phyloP scores from a whole-genome alignment of 2,329 filamentous ascomycete genomes.

The Metarhizium sp. region DNA sequence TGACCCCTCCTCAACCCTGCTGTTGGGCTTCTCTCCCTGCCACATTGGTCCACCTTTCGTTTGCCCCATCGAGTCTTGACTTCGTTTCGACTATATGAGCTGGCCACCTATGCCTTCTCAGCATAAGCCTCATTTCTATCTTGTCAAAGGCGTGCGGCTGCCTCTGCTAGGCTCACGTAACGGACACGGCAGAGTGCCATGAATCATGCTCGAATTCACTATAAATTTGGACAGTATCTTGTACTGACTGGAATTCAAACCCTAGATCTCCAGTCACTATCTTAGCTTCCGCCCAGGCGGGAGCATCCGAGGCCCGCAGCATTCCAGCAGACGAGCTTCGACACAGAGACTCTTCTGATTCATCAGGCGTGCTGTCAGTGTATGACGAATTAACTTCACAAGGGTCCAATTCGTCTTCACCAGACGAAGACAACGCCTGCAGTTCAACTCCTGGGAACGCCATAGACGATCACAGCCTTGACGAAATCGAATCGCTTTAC shows the following conservation, averaged over 20 bases:
- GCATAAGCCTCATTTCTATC: neutral
- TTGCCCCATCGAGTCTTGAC: neutral
- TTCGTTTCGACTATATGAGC: neutral
- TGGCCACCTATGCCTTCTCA: neutral
- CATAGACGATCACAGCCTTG: slow-evolving; percentile 18
- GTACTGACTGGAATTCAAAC: slow-evolving; percentile 18
- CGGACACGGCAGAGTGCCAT: neutral
- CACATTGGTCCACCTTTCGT: neutral
- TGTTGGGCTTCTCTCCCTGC: neutral
- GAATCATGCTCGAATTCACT: neutral
- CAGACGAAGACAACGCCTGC: slow-evolving; percentile 12
- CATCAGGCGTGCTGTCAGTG: slow-evolving; percentile 32
- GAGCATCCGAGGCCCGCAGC: slow-evolving; percentile 23
- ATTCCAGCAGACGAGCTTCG: slow-evolving; percentile 32
- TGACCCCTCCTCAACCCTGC: neutral
- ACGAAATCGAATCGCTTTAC: slow-evolving; percentile 14
- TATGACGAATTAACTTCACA: slow-evolving; percentile 34
- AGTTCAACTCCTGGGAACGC: slow-evolving; percentile 17
- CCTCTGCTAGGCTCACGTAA: neutral
- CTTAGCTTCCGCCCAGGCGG: slow-evolving; percentile 14
- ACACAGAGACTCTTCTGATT: slow-evolving; percentile 29
- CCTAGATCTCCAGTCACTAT: slow-evolving; percentile 15
- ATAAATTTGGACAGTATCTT: neutral
- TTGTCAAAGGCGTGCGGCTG: neutral
- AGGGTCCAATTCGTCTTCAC: slow-evolving; percentile 15